These are phyloP conservation scores for Ogataea ramenticola DNA, from an alignment of 805 yeast species.

Conservation along the genomic window DNA sequence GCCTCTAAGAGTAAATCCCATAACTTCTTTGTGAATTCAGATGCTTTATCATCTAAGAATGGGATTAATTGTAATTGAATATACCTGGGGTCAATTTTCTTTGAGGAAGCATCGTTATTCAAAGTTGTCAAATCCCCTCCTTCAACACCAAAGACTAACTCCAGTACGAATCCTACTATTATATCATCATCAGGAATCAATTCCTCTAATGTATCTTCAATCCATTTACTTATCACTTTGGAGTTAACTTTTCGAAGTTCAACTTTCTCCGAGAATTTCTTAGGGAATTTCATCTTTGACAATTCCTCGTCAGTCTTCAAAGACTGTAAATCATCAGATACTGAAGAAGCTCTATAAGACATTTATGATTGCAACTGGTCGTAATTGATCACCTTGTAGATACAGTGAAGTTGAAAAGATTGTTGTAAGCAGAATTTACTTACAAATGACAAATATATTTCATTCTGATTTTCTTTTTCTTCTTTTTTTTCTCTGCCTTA, in stretches of 20 bases:
- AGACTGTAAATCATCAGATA: neutral
- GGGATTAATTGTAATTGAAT: constrained; percentile 37
- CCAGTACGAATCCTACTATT: constrained; percentile 34
- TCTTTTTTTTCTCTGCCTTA: too few species aligned
- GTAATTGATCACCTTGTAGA: too few species aligned
- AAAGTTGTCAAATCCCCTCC: constrained; percentile 13
- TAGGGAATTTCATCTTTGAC: constrained; percentile 3
- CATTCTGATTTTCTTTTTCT: too few species aligned
- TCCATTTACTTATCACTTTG: constrained; percentile 34
- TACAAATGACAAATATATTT: too few species aligned
- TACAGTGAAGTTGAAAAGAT: too few species aligned
- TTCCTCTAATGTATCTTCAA: constrained; percentile 24
- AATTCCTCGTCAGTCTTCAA: neutral
- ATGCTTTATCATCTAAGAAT: constrained; percentile 35
- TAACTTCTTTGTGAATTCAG: constrained; percentile 31
- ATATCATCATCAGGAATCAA: constrained; percentile 44
- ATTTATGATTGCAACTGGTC: too few species aligned
- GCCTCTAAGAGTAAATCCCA: constrained; percentile 40
- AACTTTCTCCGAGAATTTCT: constrained; percentile 27
- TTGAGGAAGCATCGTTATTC: neutral
- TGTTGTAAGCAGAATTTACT: too few species aligned
- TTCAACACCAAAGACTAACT: neutral
- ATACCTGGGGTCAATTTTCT: constrained; percentile 29
- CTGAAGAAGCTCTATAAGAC: neutral
- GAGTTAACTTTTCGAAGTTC: constrained; percentile 33